Percentiles rank a stretch among this genome's conserved stretches.
These are phyloP conservation scores for Iberis pinnata DNA, from an alignment of 345 rosid genomes.

Conservation along the genomic window DNA sequence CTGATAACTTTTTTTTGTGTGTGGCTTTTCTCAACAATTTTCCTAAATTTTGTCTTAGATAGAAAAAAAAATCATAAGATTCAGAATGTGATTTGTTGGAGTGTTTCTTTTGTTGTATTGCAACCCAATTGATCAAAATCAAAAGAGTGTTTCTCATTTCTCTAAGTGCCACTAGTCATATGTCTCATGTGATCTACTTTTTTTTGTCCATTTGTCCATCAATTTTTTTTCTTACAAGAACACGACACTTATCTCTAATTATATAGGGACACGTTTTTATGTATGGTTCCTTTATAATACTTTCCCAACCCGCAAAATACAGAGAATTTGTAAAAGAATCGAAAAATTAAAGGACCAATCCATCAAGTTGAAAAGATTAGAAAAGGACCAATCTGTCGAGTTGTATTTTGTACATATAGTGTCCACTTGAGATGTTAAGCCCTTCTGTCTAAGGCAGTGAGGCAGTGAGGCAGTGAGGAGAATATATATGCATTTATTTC, in stretches of 20 bases:
- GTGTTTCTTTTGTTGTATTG: conserved; percentile 18
- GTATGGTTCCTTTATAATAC: background rate
- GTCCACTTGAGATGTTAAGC: too few relatives aligned
- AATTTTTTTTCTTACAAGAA: background rate
- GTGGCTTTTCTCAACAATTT: too few relatives aligned
- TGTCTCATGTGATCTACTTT: background rate
- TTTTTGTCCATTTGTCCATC: conserved; percentile 10
- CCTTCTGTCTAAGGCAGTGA: too few relatives aligned
- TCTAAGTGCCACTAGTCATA: background rate
- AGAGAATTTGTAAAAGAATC: background rate
- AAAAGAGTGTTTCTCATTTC: too few relatives aligned
- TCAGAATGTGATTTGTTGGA: background rate
- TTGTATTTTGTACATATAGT: too few relatives aligned
- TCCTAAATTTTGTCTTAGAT: too few relatives aligned
- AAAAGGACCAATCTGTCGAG: conserved; percentile 9
- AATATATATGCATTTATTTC: too few relatives aligned
- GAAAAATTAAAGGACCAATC: conserved; percentile 16
- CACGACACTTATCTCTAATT: conserved; percentile 6
- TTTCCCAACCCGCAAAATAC: background rate
- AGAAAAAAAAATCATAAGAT: too few relatives aligned
- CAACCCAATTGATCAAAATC: conserved; percentile 8
- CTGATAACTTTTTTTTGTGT: too few relatives aligned
- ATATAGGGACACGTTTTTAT: background rate
- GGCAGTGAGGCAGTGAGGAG: too few relatives aligned
- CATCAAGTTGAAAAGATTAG: background rate